A percentile compares a stretch with the other conserved stretches of the same genome.
phyloP scores from a whole-genome alignment of 805 yeast genomes.

The Komagataella phaffii region DNA sequence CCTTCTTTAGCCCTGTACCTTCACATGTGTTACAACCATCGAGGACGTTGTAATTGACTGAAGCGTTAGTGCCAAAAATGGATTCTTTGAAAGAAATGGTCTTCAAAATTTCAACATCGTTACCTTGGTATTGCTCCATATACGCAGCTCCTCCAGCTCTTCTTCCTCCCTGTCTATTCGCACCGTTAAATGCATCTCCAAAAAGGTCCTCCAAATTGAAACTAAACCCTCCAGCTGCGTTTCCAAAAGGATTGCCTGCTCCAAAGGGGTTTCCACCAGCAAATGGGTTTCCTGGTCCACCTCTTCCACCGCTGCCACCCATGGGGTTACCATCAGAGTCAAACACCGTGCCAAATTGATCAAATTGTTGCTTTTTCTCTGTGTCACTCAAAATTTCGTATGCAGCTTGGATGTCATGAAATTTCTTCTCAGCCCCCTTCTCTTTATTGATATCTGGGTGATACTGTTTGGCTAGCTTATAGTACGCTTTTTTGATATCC shows the following conservation, averaged over 20 bases:
- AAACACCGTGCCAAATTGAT: constrained; percentile 85
- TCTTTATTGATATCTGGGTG: constrained; percentile 98
- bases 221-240: constrained; percentile 14
- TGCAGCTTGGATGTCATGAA: constrained; percentile 89
- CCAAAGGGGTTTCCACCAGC: constrained; percentile 25
- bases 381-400: constrained; percentile 85
- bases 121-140: constrained; percentile 78
- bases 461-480: constrained; percentile 80
- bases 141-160: constrained; percentile 26
- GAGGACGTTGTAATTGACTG: constrained; percentile 58
- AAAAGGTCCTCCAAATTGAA: constrained; percentile 52
- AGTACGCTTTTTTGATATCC: constrained; percentile 92
- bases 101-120: constrained; percentile 70
- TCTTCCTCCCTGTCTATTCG: constrained; percentile 23
- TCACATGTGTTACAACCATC: constrained; percentile 70
- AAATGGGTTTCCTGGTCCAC: constrained; percentile 24
- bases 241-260: constrained; percentile 9
- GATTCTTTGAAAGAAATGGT: constrained; percentile 76
- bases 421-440: constrained; percentile 71
- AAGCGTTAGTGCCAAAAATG: constrained; percentile 59
- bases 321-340: constrained; percentile 46
- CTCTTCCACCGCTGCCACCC: constrained; percentile 30
- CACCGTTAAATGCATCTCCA: constrained; percentile 35
- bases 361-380: constrained; percentile 76
- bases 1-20: constrained; percentile 76